A percentile compares a stretch with the other conserved stretches of the same genome.
phyloP scores from a whole-genome alignment of 345 rosid species.

The Arabidopsis arenosa region DNA sequence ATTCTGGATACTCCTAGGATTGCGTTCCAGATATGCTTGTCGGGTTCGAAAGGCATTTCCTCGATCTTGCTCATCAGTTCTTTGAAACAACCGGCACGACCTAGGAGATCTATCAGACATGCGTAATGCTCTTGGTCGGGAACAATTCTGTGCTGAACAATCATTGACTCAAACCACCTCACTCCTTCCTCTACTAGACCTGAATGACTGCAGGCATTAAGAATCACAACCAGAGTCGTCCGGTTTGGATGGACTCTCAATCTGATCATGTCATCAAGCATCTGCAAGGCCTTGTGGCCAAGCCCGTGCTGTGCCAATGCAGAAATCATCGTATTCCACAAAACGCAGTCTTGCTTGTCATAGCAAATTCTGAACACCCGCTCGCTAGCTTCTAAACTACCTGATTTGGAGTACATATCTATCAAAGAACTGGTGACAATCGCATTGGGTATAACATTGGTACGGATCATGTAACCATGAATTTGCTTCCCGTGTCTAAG shows the following conservation, averaged over 20 bases:
- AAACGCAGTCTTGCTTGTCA: constrained; percentile 58
- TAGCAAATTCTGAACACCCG: constrained; percentile 53
- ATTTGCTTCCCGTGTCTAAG: constrained; percentile 75
- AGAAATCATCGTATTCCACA: constrained; percentile 90
- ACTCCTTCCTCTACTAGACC: constrained; percentile 71
- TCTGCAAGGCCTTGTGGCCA: constrained; percentile 58
- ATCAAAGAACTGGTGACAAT: constrained; percentile 78
- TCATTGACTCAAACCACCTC: constrained; percentile 58
- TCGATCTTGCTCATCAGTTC: constrained; percentile 55
- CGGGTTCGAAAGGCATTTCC: constrained; percentile 58
- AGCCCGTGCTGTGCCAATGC: constrained; percentile 76
- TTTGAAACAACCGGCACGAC: constrained; percentile 63
- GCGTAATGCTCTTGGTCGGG: constrained; percentile 79
- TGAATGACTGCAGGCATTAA: constrained; percentile 75
- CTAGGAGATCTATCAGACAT: constrained; percentile 77
- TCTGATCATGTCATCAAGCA: constrained; percentile 60
- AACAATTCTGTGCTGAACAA: constrained; percentile 49
- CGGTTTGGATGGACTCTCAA: constrained; percentile 58
- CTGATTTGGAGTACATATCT: constrained; percentile 88
- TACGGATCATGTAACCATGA: constrained; percentile 62
- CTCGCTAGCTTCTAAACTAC: constrained; percentile 54
- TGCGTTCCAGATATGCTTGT: constrained; percentile 57
- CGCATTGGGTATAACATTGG: constrained; percentile 57
- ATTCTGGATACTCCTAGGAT: constrained; percentile 63
- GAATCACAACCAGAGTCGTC: constrained; percentile 65